Conservation (phyloP, 441 rosid species). For the Arabidopsis hybrid region DNA sequence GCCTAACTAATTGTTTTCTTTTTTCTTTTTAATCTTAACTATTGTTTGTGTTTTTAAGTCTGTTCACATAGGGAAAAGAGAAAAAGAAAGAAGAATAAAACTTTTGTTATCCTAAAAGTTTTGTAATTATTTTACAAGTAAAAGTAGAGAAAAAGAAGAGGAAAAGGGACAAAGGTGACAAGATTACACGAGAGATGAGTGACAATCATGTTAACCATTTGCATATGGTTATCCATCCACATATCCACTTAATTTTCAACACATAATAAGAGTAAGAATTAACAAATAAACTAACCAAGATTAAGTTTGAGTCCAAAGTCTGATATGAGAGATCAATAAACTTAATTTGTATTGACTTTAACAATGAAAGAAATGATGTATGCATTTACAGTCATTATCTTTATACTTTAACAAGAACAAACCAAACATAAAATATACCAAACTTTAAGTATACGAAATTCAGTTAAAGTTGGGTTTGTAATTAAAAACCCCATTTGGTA, state of each 20-base stretch:
- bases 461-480: background rate
- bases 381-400: background rate
- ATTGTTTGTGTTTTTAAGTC: background rate
- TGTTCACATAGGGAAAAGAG: slow-evolving; percentile 19
- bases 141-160: slow-evolving; percentile 20
- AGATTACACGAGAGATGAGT: slow-evolving; percentile 38
- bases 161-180: slow-evolving; percentile 38
- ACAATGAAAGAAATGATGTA: background rate
- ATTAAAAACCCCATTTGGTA: slow-evolving; percentile 13
- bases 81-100: slow-evolving; percentile 17
- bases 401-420: slow-evolving; percentile 1
- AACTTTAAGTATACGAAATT: background rate
- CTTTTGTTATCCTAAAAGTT: slow-evolving; percentile 37
- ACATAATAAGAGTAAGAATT: background rate
- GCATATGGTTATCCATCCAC: background rate
- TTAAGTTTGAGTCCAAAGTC: background rate
- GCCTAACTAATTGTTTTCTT: background rate
- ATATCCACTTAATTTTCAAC: background rate
- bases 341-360: slow-evolving; percentile 9
- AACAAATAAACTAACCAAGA: background rate
- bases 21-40: background rate
- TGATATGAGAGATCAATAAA: background rate
- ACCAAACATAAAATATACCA: background rate
- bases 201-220: slow-evolving; percentile 25
- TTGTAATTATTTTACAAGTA: slow-evolving; percentile 3